Base-by-base conservation (phyloP, 2,329 filamentous ascomycete species). In the Colletotrichum scovillei region DNA sequence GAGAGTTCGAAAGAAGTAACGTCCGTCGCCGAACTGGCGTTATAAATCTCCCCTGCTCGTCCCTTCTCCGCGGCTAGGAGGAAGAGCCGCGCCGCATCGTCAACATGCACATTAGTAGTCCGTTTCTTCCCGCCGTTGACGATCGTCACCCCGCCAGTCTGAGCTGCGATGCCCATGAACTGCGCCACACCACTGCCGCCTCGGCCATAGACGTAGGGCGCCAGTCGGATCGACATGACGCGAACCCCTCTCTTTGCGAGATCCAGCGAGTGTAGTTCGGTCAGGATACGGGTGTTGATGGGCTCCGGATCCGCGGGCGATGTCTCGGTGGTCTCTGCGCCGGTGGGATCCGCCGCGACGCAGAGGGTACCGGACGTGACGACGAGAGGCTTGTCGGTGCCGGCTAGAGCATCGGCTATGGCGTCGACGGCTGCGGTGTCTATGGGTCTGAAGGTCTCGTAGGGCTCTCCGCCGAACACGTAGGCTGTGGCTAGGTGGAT, bases 131-230 rank as follows among this genome's bases (percentile, higher is more conserved):
- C 83, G 8, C 78, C 77, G 57, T 80, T 76, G 74, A 85, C 71
- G 67, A 81, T 78, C 5, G 75, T 59, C 1, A 79, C 76, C 42
- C 77, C 75, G 6, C 83, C 81, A 30, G 75, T 76, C 57, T 78
- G 68, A 16, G 76, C 79, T 11, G 79, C 80, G 5, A 78, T 75
- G 12, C 73, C 22, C 77, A 83, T 80, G 67, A 84, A 79, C 66
- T 82, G 74, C n/a, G 69, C 63, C 28, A 85, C 77, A 30, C 81
- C 81, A 69, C 81, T 82, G 11, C 82, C 84, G 1, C 81, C 84
- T 14, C 79, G 80, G 2, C 86, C 86, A 74, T 87, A 86, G 0
- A 87, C 85, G 30, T 78, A 86, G 0, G 84, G 84, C 3, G 85
- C 79, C 0, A 87, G 78, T 0, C 85, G 81, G 5, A 88, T 77